These are phyloP conservation scores for Leccinum subrobustum DNA, from an alignment of 1,284 basidiomycete species.

Conservation along the genomic window DNA sequence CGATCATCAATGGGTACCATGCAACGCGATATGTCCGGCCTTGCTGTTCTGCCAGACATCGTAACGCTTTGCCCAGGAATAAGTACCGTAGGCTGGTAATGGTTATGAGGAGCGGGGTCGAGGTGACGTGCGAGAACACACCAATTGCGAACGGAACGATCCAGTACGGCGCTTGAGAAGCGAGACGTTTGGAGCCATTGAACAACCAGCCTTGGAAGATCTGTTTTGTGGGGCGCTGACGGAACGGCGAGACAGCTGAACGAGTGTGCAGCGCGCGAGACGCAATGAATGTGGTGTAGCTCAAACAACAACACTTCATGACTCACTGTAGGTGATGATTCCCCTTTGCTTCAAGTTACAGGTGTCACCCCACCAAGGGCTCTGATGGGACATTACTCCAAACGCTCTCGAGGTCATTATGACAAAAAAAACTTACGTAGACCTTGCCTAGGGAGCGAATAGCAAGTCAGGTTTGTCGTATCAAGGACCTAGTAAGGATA, in stretches of 20 bases:
- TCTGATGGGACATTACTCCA: conserved; percentile 46
- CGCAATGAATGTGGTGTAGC: conserved; percentile 1
- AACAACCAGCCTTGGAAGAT: conserved; percentile 78
- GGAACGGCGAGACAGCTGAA: conserved; percentile 79
- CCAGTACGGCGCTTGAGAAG: conserved; percentile 75
- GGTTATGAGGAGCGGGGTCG: conserved; percentile 1
- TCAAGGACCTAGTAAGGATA: conserved; percentile 15
- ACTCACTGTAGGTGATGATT: conserved; percentile 79
- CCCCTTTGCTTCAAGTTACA: conserved; percentile 73
- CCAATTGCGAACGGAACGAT: conserved; percentile 76
- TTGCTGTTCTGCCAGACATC: conserved; percentile 79
- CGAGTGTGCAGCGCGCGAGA: neutral
- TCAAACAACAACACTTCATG: neutral
- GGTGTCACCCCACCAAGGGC: conserved; percentile 91
- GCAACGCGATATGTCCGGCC: conserved; percentile 65
- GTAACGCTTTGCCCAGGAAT: conserved; percentile 79
- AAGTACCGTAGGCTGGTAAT: conserved; percentile 72
- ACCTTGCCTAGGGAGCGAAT: conserved; percentile 46
- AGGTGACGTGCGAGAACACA: conserved; percentile 42
- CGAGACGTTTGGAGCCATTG: conserved; percentile 70
- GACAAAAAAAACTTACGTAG: conserved; percentile 54
- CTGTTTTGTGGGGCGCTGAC: conserved; percentile 71
- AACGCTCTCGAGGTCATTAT: conserved; percentile 6
- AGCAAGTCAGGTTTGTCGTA: conserved; percentile 2
- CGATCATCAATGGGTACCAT: neutral